Evolutionary conservation across 441 rosid species (phyloP), one percentile per base, ranked within the genome.

Genomic region (Aquilaria agallochum): DNA sequence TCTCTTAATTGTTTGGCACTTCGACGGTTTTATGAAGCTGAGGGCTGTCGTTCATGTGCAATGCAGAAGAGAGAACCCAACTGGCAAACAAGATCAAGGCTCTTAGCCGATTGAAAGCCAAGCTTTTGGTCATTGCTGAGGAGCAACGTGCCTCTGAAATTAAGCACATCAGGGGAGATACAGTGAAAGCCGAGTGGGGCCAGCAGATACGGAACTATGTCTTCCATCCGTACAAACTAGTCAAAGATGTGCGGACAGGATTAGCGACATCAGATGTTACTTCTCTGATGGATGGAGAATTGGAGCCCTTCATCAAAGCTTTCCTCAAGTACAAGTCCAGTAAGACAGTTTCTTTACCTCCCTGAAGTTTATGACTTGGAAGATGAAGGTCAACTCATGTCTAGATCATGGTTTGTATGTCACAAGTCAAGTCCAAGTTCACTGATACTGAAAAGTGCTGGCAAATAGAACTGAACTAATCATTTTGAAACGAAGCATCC

Each of bases 131-230:
- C 20, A 94, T 94, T 50, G 95, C 96, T 0, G 93, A 75, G 74
- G 98, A 94, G 74, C 98, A 94, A 70, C 77, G 98, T 14, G 95
- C 96, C 42, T 78, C 93, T 0, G 96, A 90, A 60, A 88, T 90
- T 66, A 94, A 90, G 82, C 89, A 88, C 75, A 94, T 90, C 71
- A 80, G 95, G 65, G 98, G 98, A 63, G 98, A 94, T 75, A 85
- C 70, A 11, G 98, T 90, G 79, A 89, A 90, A 76, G 98, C 97
- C 9, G 97, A 90, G 59, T 94, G 98, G 98, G 98, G 98, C 47
- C 98, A 90, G 71, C 97, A 90, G 68, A 90, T 90, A 55, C 64
- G 95, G 65, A 90, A 94, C 76, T 90, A 90, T 11, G 98, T 94
- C 12, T 90, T 94, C 79, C 97, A 94, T 78, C 98, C 98, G 0